A percentile compares a stretch with the other conserved stretches of the same genome.
These are phyloP conservation scores for Sonneratia caseolaris DNA, from an alignment of 345 rosid genomes.

Conservation along the genomic window DNA sequence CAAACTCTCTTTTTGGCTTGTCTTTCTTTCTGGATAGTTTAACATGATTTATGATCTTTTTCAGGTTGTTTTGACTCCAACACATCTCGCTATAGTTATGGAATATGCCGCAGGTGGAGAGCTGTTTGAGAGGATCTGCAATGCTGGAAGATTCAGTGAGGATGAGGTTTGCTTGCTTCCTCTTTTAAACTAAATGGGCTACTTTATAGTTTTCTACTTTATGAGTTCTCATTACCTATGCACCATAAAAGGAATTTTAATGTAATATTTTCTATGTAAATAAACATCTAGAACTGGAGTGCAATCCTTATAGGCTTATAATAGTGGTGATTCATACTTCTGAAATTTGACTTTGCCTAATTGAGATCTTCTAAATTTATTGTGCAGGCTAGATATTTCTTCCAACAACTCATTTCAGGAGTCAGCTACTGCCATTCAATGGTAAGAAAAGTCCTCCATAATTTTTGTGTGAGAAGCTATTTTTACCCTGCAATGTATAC, in stretches of 20 bases:
- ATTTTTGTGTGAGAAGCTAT: neutral
- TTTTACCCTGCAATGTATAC: neutral
- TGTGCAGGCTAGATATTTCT: slow-evolving; percentile 49
- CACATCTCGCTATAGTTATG: slow-evolving; percentile 76
- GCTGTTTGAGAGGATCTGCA: slow-evolving; percentile 70
- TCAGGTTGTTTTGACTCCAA: slow-evolving; percentile 43
- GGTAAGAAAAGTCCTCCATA: slow-evolving; percentile 23
- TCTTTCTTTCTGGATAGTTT: too few relatives aligned
- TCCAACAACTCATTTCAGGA: slow-evolving; percentile 81
- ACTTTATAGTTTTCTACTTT: neutral
- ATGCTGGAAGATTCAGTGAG: slow-evolving; percentile 79
- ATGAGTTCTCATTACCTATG: neutral
- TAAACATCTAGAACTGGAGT: neutral
- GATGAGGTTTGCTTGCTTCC: slow-evolving; percentile 41
- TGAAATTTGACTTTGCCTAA: neutral
- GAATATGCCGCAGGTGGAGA: slow-evolving; percentile 91
- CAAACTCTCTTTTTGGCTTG: neutral
- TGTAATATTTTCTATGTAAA: neutral
- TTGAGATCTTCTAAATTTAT: neutral
- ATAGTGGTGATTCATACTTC: neutral
- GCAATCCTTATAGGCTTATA: neutral
- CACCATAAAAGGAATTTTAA: too few relatives aligned
- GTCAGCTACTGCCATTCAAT: slow-evolving; percentile 72
- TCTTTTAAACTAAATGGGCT: neutral
- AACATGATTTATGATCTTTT: neutral